Base-by-base conservation (phyloP, 2,329 filamentous ascomycete genomes). In the Neurospora crassa region DNA sequence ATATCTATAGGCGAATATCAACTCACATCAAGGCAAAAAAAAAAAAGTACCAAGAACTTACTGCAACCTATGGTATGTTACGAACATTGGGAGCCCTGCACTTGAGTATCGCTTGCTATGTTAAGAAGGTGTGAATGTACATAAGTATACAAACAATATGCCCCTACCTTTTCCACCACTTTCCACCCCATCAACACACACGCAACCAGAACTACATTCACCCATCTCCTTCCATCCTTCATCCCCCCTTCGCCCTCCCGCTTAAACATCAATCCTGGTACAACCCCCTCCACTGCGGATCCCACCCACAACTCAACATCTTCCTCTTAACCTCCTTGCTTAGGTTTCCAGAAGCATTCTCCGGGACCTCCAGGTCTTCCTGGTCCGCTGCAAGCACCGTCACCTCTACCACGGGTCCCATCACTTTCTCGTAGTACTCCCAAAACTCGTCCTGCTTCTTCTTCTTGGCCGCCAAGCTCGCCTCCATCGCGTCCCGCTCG, bases 401-500 rank as follows among this genome's bases (percentile, higher is more conserved):
- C 40, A 18, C 37, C 18, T 34, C 24, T 29, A 7, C 70, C 47
- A 8, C 47, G 47, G 53, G 53, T 11, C 24, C 24, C 53, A 63
- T 63, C 59, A 71, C 71, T 47, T 67, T 20, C n/a, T 73, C 70
- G 1, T 72, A 70, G 68, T 76, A 76, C 24, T 76, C 73, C 47
- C 71, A 53, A n/a, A 75, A 71, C 72, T 74, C 71, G 34, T 70
- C 67, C 71, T 73, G 70, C 70, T 68, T 68, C 67, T 63, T 70
- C 70, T 63, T 59, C 74, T 75, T 75, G 29, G 70, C 72, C 0
- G 11, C 24, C 59, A 72, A 12, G 5, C 43, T 67, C 41, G 40
- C 37, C 11, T 68, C 67, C 1, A 76, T 73, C n/a, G 74, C 74
- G 43, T 71, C 73, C 68, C 76, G 72, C 41, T 76, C 77, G 34